Conservation (phyloP, 1,284 basidiomycete genomes). For the Sphagnurus paluster region DNA sequence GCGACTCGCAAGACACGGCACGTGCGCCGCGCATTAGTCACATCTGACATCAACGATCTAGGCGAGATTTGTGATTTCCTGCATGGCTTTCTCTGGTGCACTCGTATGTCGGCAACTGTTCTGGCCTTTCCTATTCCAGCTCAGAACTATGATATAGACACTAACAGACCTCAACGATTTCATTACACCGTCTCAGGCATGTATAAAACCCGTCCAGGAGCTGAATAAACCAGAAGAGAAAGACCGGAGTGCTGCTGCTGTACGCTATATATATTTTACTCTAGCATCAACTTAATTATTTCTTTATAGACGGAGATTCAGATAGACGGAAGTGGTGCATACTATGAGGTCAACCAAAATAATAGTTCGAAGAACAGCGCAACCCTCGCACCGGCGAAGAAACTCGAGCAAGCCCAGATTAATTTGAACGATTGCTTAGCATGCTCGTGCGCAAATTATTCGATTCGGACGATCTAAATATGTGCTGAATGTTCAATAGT, state of each 20-base stretch:
- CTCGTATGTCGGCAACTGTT: constrained; percentile 52
- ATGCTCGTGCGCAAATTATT: constrained; percentile 70
- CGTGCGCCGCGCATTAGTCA: constrained; percentile 2
- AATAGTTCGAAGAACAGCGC: constrained; percentile 20
- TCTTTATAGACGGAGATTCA: constrained; percentile 78
- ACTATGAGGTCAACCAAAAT: constrained; percentile 67
- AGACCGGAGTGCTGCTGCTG: constrained; percentile 59
- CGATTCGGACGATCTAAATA: constrained; percentile 1
- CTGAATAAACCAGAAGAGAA: constrained; percentile 36
- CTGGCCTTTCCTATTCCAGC: constrained; percentile 2
- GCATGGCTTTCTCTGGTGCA: constrained; percentile 90
- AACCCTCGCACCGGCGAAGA: constrained; percentile 40
- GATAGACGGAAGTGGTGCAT: constrained; percentile 78
- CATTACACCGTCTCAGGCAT: constrained; percentile 95
- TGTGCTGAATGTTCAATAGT: constrained; percentile 41
- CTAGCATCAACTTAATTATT: background rate
- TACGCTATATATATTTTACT: constrained; percentile 32
- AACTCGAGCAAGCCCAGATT: constrained; percentile 91
- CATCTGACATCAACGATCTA: constrained; percentile 5
- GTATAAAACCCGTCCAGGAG: constrained; percentile 94
- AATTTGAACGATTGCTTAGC: constrained; percentile 95
- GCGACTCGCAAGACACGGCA: too few species aligned
- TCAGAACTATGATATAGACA: constrained; percentile 47
- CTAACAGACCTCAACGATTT: constrained; percentile 98
- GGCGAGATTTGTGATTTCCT: background rate